phyloP scores from a whole-genome alignment of 495 filamentous ascomycete species.

The Xylaria sp. region DNA sequence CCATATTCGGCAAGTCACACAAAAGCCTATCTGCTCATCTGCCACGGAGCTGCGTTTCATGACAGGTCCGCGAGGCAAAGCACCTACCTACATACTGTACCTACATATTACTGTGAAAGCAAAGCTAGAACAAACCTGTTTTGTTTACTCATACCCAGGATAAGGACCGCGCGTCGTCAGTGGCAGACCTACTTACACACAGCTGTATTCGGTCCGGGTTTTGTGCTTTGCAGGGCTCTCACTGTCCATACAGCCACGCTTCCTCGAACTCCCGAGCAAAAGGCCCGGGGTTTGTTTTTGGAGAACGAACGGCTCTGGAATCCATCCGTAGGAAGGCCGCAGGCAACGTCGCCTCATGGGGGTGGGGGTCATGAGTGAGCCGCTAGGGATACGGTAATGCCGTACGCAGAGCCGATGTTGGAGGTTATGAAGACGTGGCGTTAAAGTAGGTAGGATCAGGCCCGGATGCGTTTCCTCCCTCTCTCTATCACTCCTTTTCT shows the following conservation, averaged over 20 bases:
- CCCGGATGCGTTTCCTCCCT: background rate
- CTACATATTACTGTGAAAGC: background rate
- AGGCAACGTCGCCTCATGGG: background rate
- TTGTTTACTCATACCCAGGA: background rate
- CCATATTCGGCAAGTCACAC: slow-evolving; percentile 2
- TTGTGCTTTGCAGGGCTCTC: slow-evolving; percentile 1
- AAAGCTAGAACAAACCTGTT: background rate
- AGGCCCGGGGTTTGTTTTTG: background rate
- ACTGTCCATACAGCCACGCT: background rate
- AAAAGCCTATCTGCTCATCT: background rate
- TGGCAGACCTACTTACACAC: background rate
- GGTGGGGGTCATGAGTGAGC: background rate
- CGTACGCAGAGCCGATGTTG: background rate
- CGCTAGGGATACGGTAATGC: background rate
- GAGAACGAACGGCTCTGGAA: slow-evolving; percentile 10
- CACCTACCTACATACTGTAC: too few species aligned
- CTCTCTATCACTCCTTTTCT: too few species aligned
- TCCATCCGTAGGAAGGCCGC: background rate
- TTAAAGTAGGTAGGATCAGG: slow-evolving; percentile 17
- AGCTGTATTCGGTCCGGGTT: background rate
- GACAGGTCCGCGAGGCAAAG: background rate
- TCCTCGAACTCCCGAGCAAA: background rate
- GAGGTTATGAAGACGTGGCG: slow-evolving; percentile 1
- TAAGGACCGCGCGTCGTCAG: slow-evolving; percentile 3
- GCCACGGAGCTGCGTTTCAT: background rate